phyloP scores from a whole-genome alignment of 108 stramenopile species.

The Nitzschia inconspicua region DNA sequence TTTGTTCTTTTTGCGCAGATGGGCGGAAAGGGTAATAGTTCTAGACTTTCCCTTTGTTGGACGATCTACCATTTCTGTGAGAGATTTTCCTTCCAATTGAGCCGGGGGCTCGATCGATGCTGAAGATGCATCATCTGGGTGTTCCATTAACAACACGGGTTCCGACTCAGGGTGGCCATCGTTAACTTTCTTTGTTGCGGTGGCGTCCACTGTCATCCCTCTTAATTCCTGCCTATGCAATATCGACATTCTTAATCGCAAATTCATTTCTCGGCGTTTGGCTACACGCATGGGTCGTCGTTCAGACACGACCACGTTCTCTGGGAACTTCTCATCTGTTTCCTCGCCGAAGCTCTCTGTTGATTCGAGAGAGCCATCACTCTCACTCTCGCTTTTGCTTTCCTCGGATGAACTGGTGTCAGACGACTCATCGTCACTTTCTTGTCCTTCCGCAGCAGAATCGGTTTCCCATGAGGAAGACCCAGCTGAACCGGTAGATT shows the following conservation, averaged over 20 bases:
- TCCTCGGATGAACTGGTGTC: not conserved
- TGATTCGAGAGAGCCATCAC: conserved; percentile 3
- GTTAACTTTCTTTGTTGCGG: too few species aligned
- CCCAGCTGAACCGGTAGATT: conserved; percentile 6
- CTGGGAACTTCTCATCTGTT: not conserved
- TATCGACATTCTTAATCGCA: too few species aligned
- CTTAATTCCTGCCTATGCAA: too few species aligned
- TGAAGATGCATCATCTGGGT: too few species aligned
- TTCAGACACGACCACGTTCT: not conserved
- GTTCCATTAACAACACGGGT: too few species aligned
- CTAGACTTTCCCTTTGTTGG: not conserved
- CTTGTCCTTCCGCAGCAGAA: conserved; percentile 1
- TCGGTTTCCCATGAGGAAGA: conserved; percentile 29
- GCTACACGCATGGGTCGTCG: too few species aligned
- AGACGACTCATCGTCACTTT: not conserved
- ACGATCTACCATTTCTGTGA: too few species aligned
- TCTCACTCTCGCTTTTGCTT: not conserved
- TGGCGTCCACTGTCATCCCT: too few species aligned
- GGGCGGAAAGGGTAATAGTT: conserved; percentile 12
- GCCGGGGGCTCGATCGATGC: too few species aligned
- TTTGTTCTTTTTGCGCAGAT: conserved; percentile 20
- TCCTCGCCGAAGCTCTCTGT: not conserved
- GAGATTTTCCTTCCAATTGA: too few species aligned
- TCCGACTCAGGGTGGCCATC: too few species aligned
- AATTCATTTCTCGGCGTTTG: too few species aligned